Conservation (phyloP, 2,329 filamentous ascomycete genomes). For the Eutypella sp. region DNA sequence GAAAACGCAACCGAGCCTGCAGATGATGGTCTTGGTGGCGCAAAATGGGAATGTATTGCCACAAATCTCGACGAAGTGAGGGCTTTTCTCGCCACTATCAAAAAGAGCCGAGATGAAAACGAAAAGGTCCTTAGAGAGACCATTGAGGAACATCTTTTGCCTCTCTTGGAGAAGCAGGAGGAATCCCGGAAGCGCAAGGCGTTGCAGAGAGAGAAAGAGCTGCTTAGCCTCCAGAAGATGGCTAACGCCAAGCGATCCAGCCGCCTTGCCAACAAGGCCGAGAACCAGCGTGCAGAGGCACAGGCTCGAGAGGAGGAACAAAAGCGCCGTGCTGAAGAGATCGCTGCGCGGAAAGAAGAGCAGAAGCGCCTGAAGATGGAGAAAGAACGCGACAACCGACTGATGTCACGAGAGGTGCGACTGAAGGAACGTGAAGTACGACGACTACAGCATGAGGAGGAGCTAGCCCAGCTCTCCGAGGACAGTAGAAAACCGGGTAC, state of each 20-base stretch:
- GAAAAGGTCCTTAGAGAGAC: constrained; percentile 73
- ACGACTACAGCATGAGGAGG: constrained; percentile 77
- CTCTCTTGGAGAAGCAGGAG: constrained; percentile 75
- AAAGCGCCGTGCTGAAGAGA: constrained; percentile 59
- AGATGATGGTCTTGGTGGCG: constrained; percentile 66
- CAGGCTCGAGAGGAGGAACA: constrained; percentile 65
- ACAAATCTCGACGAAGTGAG: constrained; percentile 75
- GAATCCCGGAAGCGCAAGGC: constrained; percentile 69
- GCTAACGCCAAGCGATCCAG: constrained; percentile 93
- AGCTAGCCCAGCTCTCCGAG: constrained; percentile 73
- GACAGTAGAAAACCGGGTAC: constrained; percentile 58
- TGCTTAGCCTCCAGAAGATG: constrained; percentile 77
- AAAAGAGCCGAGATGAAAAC: constrained; percentile 74
- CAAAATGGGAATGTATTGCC: constrained; percentile 88
- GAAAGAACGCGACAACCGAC: constrained; percentile 70
- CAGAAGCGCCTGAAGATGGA: constrained; percentile 55
- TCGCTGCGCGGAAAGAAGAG: constrained; percentile 62
- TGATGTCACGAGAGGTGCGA: constrained; percentile 80
- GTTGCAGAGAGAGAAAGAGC: constrained; percentile 66
- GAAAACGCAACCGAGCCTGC: constrained; percentile 28
- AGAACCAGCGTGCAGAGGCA: constrained; percentile 71
- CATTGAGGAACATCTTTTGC: constrained; percentile 73
- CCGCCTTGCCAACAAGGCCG: constrained; percentile 74
- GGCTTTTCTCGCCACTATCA: constrained; percentile 63
- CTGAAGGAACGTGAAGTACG: constrained; percentile 81